Evolutionary conservation across 768 basidiomycete species (phyloP).

Genomic region (Trametes maxima): DNA sequence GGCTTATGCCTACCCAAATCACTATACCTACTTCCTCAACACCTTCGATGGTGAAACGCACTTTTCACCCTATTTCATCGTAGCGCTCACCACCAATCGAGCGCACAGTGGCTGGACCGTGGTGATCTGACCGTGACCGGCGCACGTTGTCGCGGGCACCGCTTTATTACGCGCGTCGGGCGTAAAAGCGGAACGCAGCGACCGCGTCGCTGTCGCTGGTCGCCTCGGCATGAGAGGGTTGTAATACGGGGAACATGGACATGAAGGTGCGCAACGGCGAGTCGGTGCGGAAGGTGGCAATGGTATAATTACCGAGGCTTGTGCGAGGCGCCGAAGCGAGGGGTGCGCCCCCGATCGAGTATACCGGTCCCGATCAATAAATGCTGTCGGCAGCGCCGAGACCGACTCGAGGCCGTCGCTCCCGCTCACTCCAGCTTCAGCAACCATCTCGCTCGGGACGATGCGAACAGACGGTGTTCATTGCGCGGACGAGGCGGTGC

Average conservation of each 20-base stretch:
- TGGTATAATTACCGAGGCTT: conserved; percentile 15
- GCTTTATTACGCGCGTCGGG: conserved; percentile 2
- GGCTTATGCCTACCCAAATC: too few relatives aligned
- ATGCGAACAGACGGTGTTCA: too few relatives aligned
- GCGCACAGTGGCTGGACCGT: too few relatives aligned
- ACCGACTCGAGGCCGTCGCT: conserved; percentile 7
- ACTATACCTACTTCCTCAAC: too few relatives aligned
- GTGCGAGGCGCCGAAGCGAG: not conserved
- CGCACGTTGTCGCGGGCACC: not conserved
- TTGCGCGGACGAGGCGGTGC: not conserved
- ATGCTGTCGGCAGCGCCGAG: not conserved
- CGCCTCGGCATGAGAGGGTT: not conserved
- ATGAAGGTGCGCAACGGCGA: not conserved
- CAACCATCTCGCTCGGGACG: too few relatives aligned
- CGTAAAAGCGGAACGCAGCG: not conserved
- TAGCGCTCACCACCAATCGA: too few relatives aligned
- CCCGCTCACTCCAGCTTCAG: not conserved
- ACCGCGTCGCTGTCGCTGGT: not conserved
- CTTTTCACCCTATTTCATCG: too few relatives aligned
- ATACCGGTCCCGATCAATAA: conserved; percentile 4
- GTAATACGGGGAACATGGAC: not conserved
- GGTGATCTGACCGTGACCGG: conserved; percentile 3
- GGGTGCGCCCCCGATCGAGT: not conserved
- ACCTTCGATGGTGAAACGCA: too few relatives aligned
- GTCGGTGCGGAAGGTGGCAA: conserved; percentile 5